Evolutionary conservation across 2,329 filamentous ascomycete genomes (phyloP), one percentile per base, ranked within the genome.

Genomic region (Coniochaeta pulveracea): DNA sequence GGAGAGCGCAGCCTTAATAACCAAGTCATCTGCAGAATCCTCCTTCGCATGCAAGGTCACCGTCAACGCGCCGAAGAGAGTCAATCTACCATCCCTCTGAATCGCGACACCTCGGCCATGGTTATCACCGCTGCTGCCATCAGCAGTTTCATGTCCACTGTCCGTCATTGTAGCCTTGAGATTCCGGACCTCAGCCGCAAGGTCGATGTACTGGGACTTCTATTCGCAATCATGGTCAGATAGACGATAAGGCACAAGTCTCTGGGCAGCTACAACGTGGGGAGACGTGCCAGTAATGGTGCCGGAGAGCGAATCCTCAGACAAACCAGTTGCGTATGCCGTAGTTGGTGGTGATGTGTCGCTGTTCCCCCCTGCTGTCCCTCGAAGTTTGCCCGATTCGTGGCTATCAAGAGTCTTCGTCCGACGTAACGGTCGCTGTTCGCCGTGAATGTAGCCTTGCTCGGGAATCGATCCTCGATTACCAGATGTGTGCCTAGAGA

Each of bases 381-480:
- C n/a, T n/a, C n/a, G n/a, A n/a, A 14, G 28, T 19, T 4, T 12
- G 14, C 19, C 8, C n/a, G 8, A 17, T 16, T 17, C 18, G 12
- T 21, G 18, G n/a, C 8, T n/a, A 23, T 8, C 8, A 14, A 11
- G 5, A 47, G 25, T 23, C 36, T 43, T 8, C 51, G 27, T 2
- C 46, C 21, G 10, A 51, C 39, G 25, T 52, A 48, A 10, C 47
- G 26, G 33, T 41, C 45, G 24, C 52, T 47, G 12, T 49, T 49
- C 4, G 43, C 47, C 11, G 44, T 48, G 9, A 48, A 38, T 9
- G 42, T 37, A 31, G 11, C 11, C 4, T n/a, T 31, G 28, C 28
- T 31, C 18, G 9, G 10, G 28, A 21, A 15, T 19, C 22, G 12
- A 19, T 21, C 7, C 4, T 4, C 8, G 28, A 21, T 16, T 14